These are phyloP conservation scores for Harringtonia lauricola DNA, from an alignment of 2,329 filamentous ascomycete species.

Conservation along the genomic window DNA sequence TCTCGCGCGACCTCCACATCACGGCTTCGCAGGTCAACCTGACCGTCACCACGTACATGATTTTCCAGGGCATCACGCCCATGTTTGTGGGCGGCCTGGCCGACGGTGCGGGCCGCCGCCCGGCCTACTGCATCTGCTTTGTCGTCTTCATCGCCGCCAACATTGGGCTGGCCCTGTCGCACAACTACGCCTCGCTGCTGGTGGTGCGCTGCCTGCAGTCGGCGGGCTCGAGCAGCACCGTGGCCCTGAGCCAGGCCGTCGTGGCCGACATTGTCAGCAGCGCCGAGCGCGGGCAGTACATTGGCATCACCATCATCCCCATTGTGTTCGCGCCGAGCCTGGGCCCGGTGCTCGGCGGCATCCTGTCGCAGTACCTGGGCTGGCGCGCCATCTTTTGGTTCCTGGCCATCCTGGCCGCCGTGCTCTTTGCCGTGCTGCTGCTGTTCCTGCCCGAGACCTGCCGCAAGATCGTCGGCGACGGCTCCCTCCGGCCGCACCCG, in stretches of 20 bases:
- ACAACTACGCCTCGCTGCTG: conserved; percentile 37
- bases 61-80: conserved; percentile 49
- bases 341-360: conserved; percentile 47
- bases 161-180: conserved; percentile 38
- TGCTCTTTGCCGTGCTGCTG: conserved; percentile 29
- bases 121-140: conserved; percentile 41
- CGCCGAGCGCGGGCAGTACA: conserved; percentile 48
- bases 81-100: conserved; percentile 44
- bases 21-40: conserved; percentile 31
- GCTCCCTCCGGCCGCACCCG: conserved; percentile 24
- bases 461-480: conserved; percentile 38
- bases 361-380: conserved; percentile 43
- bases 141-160: conserved; percentile 40
- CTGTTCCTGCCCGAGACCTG: conserved; percentile 45
- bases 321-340: conserved; percentile 35
- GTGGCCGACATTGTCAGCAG: conserved; percentile 53
- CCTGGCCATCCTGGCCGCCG: conserved; percentile 33
- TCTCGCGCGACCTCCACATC: conserved; percentile 30
- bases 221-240: conserved; percentile 45
- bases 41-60: conserved; percentile 43
- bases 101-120: conserved; percentile 39
- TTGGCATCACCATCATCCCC: conserved; percentile 39
- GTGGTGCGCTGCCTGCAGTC: conserved; percentile 45
- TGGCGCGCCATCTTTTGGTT: conserved; percentile 56
- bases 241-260: conserved; percentile 45